These are phyloP conservation scores for Letharia lupina DNA, from an alignment of 495 filamentous ascomycete species.

Conservation along the genomic window DNA sequence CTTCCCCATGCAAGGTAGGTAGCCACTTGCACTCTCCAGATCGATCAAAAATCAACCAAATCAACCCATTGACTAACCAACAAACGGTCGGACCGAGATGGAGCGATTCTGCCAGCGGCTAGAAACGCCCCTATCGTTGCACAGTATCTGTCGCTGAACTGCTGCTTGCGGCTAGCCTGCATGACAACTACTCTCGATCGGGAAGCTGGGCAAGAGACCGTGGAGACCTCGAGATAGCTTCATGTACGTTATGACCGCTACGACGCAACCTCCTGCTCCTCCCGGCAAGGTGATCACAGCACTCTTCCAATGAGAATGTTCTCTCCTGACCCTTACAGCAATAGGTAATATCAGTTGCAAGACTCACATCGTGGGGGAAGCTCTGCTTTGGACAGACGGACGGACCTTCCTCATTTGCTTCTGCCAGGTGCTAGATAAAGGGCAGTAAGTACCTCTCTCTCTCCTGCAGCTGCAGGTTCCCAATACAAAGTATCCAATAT, in stretches of 20 bases:
- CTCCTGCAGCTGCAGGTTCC: background rate
- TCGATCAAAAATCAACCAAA: too few species aligned
- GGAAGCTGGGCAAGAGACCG: background rate
- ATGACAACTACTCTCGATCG: background rate
- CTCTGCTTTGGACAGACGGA: background rate
- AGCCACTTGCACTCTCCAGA: background rate
- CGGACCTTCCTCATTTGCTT: background rate
- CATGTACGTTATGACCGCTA: background rate
- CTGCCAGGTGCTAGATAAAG: background rate
- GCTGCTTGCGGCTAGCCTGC: background rate
- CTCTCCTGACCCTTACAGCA: background rate
- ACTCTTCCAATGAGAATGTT: background rate
- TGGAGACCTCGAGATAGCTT: background rate
- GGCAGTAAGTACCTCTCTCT: slow-evolving; percentile 1
- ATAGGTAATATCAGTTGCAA: background rate
- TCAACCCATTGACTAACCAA: too few species aligned
- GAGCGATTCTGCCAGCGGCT: background rate
- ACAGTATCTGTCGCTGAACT: background rate
- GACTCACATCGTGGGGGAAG: background rate
- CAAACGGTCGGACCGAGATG: background rate
- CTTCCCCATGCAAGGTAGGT: too few species aligned
- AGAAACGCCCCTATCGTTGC: background rate
- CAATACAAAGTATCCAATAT: background rate
- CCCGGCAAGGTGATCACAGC: background rate
- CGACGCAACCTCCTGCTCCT: background rate